Evolutionary conservation across 345 rosid genomes (phyloP), one percentile per base, ranked within the genome.

Genomic region (Geranium rotundifolium): DNA sequence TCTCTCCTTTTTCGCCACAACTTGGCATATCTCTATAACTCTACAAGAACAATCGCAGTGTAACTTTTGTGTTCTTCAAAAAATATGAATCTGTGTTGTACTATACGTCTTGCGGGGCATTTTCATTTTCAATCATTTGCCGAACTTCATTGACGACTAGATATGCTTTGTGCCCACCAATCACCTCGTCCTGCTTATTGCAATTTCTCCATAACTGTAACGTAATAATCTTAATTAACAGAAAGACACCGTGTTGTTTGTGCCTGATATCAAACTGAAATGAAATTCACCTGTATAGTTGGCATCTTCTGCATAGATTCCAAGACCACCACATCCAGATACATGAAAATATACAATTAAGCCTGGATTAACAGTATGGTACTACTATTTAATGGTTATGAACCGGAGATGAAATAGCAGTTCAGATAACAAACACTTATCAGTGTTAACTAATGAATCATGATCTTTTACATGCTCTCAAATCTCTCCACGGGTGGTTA

Each of bases 161-260:
- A 69, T 87, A 75, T 17, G 95, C 91, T 74, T 85, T 89, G 80
- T 89, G 95, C 29, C 88, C 97, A 2, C 97, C 99, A 7, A 87
- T 81, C 46, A 89, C 84, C 72, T 89, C 95, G 4, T 62, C 95
- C 71, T 84, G 95, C 75, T 87, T 92, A 76, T 84, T 68, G 50
- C 86, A n/a, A 54, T 86, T 83, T 73, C 74, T 87, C 97, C 97
- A 89, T 27, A 89, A 69, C 96, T 92, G 81, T 50, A 68, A 57
- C 19, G 61, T 18, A 58, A 18, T 52, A 54, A 56, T 4, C 49
- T 57, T 19, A 17, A 52, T 16, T 63, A 16, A 31, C 37, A 63
- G 29, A 15, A 58, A 17, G 15, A 0, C 15, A 29, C 37, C 61
- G 15, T 27, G 0, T 13, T 29, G 16, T 16, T 56, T 62, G n/a